These are phyloP conservation scores for Coccomyxa sp. DNA, from an alignment of 139 green algal genomes.

Conservation along the genomic window DNA sequence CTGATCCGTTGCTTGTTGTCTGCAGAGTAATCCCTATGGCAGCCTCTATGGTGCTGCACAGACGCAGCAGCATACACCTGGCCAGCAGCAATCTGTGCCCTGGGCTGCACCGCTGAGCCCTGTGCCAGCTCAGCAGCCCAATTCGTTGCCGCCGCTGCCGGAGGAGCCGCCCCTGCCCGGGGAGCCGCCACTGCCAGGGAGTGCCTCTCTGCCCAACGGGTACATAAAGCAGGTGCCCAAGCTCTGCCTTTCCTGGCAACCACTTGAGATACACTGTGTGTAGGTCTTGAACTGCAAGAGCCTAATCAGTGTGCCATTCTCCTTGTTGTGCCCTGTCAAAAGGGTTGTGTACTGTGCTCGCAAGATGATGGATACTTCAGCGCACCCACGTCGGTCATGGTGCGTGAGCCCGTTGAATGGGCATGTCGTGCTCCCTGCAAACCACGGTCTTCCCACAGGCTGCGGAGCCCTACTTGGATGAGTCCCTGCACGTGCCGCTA, in stretches of 20 bases:
- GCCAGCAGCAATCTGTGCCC: background rate
- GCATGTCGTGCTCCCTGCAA: background rate
- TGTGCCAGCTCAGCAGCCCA: background rate
- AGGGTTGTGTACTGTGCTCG: background rate
- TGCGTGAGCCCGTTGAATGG: no score
- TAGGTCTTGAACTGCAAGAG: background rate
- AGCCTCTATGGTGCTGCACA: background rate
- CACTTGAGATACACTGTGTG: background rate
- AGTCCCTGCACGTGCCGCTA: background rate
- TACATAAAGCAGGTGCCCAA: no score
- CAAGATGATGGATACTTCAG: background rate
- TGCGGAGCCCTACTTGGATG: no score
- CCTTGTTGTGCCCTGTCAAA: background rate
- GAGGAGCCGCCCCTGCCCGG: background rate
- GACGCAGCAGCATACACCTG: background rate
- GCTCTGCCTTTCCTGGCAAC: background rate
- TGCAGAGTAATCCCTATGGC: background rate
- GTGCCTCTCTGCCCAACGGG: background rate
- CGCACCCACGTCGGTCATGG: background rate
- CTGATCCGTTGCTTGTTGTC: background rate
- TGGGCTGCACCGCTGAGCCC: no score
- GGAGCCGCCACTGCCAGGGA: background rate
- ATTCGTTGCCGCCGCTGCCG: background rate
- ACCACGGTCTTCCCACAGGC: background rate
- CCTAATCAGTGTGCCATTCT: background rate